These are phyloP conservation scores for Gonapodya prolifera DNA, from an alignment of 192 early-diverging fungal genomes.

Conservation along the genomic window DNA sequence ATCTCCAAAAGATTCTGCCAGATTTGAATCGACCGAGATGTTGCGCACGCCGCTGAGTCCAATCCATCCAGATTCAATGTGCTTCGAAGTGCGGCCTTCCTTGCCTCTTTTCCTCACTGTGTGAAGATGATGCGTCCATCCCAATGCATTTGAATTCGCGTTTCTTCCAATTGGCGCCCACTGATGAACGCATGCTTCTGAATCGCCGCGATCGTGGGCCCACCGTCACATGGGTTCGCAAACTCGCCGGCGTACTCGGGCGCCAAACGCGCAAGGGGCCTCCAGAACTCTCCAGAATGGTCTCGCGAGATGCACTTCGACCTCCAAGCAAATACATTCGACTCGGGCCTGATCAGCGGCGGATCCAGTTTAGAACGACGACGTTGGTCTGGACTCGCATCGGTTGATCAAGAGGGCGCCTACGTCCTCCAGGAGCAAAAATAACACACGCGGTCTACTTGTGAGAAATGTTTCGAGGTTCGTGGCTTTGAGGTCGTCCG, in stretches of 20 bases:
- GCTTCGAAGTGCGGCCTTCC: no score
- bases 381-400: constrained; percentile 17
- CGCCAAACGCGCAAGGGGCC: constrained; percentile 40
- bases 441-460: constrained; percentile 24
- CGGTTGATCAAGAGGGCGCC: constrained; percentile 34
- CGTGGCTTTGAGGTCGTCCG: constrained; percentile 25
- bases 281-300: constrained; percentile 21
- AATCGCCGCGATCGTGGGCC: constrained; percentile 67
- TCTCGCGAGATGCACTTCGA: constrained; percentile 26
- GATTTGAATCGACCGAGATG: no score
- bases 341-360: constrained; percentile 36
- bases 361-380: constrained; percentile 30
- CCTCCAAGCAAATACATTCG: constrained; percentile 22
- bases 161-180: no score
- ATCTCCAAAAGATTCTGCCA: no score
- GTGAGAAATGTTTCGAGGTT: constrained; percentile 45
- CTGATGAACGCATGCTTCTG: constrained; percentile 99
- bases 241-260: constrained; percentile 59
- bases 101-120: no score
- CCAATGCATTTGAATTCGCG: no score
- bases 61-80: no score
- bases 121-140: no score
- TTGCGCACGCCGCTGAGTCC: no score
- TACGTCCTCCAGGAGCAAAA: constrained; percentile 43
- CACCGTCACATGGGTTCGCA: constrained; percentile 56